Conservation (phyloP, 176 grass and related monocot species). For the Pharus latifolius region DNA sequence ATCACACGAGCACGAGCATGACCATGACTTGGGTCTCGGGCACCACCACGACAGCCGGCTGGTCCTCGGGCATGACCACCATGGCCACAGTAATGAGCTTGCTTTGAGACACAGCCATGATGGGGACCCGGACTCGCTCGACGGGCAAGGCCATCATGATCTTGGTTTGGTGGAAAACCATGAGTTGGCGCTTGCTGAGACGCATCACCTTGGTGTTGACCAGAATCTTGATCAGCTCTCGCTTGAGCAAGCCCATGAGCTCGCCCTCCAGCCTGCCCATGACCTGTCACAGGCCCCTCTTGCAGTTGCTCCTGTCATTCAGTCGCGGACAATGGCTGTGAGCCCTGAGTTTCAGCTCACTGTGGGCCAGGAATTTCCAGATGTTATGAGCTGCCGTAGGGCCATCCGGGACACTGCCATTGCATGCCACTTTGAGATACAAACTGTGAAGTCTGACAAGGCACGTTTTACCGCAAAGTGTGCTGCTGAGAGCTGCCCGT, state of each 20-base stretch:
- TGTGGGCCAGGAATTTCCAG: conserved; percentile 76
- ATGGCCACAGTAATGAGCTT: conserved; percentile 52
- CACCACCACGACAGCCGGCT: conserved; percentile 58
- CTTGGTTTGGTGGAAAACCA: conserved; percentile 60
- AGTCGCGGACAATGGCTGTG: conserved; percentile 51
- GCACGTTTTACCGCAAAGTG: conserved; percentile 81
- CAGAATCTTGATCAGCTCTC: conserved; percentile 66
- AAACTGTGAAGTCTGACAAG: conserved; percentile 96
- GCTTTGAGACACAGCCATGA: conserved; percentile 61
- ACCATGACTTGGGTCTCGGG: conserved; percentile 42
- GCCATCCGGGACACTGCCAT: conserved; percentile 89
- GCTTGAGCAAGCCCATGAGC: conserved; percentile 65
- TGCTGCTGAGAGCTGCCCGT: conserved; percentile 66
- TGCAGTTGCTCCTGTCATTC: conserved; percentile 51
- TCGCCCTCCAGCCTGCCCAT: conserved; percentile 43
- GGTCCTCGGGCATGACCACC: conserved; percentile 49
- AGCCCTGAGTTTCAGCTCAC: conserved; percentile 55
- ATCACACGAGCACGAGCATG: conserved; percentile 32
- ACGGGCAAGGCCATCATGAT: conserved; percentile 49
- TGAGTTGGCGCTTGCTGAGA: conserved; percentile 58
- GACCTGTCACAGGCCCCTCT: conserved; percentile 54
- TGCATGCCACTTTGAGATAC: conserved; percentile 92
- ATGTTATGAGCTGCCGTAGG: conserved; percentile 88
- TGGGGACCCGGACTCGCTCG: conserved; percentile 23
- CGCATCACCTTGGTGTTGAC: conserved; percentile 52